Evolutionary conservation across 2,329 filamentous ascomycete genomes (phyloP).

Genomic region (Neoscytalidium dimidiatum): DNA sequence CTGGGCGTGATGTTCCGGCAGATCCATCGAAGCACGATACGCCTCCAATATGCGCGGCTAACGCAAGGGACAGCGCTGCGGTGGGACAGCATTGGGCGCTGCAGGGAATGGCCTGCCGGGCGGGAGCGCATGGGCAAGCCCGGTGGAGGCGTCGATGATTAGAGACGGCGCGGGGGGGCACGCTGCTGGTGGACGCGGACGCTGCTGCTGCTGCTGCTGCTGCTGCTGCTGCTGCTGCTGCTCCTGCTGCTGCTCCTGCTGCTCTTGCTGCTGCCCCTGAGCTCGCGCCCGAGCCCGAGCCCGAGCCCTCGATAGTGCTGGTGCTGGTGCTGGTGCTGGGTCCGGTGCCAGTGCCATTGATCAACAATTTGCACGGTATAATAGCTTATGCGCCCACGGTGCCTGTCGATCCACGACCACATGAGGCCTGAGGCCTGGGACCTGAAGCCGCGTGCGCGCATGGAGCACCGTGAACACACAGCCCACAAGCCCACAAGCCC

Average conservation of each 20-base stretch:
- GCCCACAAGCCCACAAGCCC: too few relatives aligned
- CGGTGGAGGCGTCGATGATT: background rate
- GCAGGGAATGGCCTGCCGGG: constrained; percentile 1
- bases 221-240: too few relatives aligned
- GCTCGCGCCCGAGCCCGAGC: background rate
- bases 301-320: background rate
- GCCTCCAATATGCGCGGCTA: background rate
- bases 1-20: background rate
- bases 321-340: too few relatives aligned
- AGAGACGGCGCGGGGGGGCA: too few relatives aligned
- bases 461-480: background rate
- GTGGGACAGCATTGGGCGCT: background rate
- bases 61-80: background rate
- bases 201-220: too few relatives aligned
- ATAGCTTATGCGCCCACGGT: background rate
- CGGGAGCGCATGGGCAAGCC: background rate
- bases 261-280: constrained; percentile 4
- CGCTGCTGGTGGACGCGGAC: too few relatives aligned
- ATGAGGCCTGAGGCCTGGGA: background rate
- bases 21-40: background rate
- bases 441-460: background rate
- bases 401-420: constrained; percentile 2
- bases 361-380: background rate
- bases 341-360: too few relatives aligned
- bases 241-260: too few relatives aligned